Evolutionary conservation across 2,329 filamentous ascomycete species (phyloP).

Genomic region (Calonectria crousiana): DNA sequence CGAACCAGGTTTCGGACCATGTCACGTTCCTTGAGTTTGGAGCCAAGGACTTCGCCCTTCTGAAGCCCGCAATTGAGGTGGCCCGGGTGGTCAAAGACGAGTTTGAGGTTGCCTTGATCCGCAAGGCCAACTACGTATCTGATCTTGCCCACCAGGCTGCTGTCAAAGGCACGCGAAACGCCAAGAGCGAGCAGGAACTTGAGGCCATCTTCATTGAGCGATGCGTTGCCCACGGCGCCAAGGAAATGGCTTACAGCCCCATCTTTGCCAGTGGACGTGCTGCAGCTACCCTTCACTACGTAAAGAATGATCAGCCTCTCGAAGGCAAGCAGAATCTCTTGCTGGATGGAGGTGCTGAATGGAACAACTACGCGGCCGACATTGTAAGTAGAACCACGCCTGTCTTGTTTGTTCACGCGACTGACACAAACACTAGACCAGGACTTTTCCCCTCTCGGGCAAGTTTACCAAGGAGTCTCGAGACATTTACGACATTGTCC

Average conservation of each 20-base stretch:
- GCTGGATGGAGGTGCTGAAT: conserved; percentile 86
- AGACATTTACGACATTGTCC: conserved; percentile 85
- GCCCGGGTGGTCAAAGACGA: conserved; percentile 79
- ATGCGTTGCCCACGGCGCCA: conserved; percentile 80
- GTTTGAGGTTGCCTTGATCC: conserved; percentile 80
- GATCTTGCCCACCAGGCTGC: conserved; percentile 75
- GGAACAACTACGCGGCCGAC: conserved; percentile 77
- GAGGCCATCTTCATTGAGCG: conserved; percentile 83
- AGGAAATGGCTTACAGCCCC: conserved; percentile 87
- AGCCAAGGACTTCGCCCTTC: conserved; percentile 67
- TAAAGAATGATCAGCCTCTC: conserved; percentile 80
- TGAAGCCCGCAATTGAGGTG: conserved; percentile 75
- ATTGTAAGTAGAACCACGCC: conserved; percentile 59
- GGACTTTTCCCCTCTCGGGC: conserved; percentile 86
- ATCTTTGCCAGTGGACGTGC: conserved; percentile 86
- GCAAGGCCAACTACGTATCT: conserved; percentile 78
- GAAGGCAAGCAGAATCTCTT: conserved; percentile 81
- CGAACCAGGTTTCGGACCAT: conserved; percentile 79
- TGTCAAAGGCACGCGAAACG: conserved; percentile 70
- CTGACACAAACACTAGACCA: conserved; percentile 66
- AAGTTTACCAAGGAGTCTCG: conserved; percentile 77
- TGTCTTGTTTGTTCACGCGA: neutral
- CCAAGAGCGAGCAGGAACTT: conserved; percentile 84
- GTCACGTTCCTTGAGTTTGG: conserved; percentile 80
- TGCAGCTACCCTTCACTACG: conserved; percentile 89